Percentiles rank a stretch among this genome's conserved stretches.
phyloP scores from a whole-genome alignment of 352 stramenopile species.

The Elongisporangium undulatum region DNA sequence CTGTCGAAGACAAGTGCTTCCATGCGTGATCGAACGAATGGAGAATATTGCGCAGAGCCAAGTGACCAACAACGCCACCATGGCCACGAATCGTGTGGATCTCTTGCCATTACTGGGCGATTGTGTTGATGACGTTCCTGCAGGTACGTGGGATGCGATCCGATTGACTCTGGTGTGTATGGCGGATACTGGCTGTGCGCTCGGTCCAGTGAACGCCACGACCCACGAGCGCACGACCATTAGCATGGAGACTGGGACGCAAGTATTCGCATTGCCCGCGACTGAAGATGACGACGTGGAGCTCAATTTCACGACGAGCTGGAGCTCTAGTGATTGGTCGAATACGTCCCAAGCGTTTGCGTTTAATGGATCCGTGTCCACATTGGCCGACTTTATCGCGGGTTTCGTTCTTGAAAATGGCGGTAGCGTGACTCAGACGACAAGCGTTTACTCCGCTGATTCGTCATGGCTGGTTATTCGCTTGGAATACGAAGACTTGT shows the following conservation, averaged over 20 bases:
- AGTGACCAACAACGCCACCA: not conserved
- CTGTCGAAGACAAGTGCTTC: constrained; percentile 8
- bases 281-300: not conserved
- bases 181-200: not conserved
- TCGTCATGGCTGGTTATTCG: constrained; percentile 2
- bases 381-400: constrained; percentile 13
- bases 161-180: constrained; percentile 9
- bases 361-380: constrained; percentile 7
- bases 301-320: constrained; percentile 3
- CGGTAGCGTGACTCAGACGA: constrained; percentile 10
- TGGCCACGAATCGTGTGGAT: constrained; percentile 5
- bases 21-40: constrained; percentile 11
- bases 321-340: not conserved
- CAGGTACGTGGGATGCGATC: constrained; percentile 7
- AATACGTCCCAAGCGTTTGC: not conserved
- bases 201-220: not conserved
- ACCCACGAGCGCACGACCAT: constrained; percentile 1
- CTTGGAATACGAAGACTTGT: constrained; percentile 7
- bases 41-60: constrained; percentile 1
- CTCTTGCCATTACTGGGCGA: constrained; percentile 6
- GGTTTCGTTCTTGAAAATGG: constrained; percentile 17
- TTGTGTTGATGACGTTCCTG: constrained; percentile 3
- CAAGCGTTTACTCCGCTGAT: constrained; percentile 1
- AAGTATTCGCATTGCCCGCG: constrained; percentile 4
- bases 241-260: constrained; percentile 7